phyloP scores from a whole-genome alignment of 1,139 yeast genomes.

The Taiozyma onychis region DNA sequence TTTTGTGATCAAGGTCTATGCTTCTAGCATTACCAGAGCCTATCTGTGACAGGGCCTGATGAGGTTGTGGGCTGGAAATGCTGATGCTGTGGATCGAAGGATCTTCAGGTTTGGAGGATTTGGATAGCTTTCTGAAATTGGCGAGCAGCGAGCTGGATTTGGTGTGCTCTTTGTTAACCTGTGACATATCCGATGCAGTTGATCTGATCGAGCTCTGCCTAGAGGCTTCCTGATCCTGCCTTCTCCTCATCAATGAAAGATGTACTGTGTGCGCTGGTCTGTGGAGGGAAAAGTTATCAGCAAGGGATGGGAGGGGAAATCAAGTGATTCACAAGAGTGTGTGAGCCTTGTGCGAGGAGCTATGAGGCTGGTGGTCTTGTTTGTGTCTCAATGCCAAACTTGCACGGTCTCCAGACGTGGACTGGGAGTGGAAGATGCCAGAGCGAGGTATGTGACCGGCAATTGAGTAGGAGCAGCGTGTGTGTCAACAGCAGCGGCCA shows the following conservation, averaged over 20 bases:
- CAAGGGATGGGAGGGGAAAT: background rate
- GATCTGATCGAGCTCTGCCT: slow-evolving; percentile 18
- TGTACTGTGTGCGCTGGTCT: background rate
- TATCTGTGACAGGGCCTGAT: slow-evolving; percentile 1
- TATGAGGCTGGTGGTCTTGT: background rate
- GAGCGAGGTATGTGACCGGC: background rate
- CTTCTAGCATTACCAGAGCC: background rate
- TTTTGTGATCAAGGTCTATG: slow-evolving; percentile 1
- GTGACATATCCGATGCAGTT: background rate
- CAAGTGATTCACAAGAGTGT: background rate
- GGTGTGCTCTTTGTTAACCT: slow-evolving; percentile 1
- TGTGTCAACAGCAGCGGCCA: background rate
- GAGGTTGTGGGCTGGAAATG: slow-evolving; percentile 18
- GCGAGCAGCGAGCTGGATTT: slow-evolving; percentile 20
- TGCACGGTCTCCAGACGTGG: background rate
- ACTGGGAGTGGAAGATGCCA: background rate
- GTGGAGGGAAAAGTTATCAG: background rate
- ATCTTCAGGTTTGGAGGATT: slow-evolving; percentile 8
- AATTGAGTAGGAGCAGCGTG: background rate
- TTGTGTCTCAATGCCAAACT: background rate
- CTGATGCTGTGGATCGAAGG: slow-evolving; percentile 7
- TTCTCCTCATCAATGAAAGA: slow-evolving; percentile 12
- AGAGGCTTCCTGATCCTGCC: slow-evolving; percentile 11
- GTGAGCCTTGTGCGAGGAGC: background rate
- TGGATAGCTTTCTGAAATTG: slow-evolving; percentile 22